These are phyloP conservation scores for Lodderomyces margitis DNA, from an alignment of 1,139 yeast species.

Conservation along the genomic window DNA sequence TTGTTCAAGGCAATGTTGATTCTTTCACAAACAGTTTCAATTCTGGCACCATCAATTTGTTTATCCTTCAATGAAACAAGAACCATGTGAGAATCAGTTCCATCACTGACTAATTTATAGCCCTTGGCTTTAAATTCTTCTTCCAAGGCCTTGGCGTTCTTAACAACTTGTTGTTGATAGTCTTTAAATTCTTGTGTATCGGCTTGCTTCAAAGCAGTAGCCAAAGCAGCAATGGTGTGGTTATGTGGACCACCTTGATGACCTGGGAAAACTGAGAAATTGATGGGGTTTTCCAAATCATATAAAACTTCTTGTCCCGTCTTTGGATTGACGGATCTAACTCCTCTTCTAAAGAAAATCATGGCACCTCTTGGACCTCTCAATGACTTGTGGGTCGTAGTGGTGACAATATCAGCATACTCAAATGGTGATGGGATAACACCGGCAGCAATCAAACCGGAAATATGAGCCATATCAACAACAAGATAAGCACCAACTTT, in stretches of 20 bases:
- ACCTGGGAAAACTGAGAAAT: constrained; percentile 98
- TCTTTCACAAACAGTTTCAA: constrained; percentile 91
- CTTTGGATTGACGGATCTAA: constrained; percentile 83
- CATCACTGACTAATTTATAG: constrained; percentile 83
- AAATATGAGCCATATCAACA: constrained; percentile 98
- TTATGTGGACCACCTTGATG: constrained; percentile 99
- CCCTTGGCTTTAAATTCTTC: constrained; percentile 66
- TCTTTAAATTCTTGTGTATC: constrained; percentile 86
- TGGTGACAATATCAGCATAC: constrained; percentile 95
- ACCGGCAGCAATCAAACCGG: constrained; percentile 95
- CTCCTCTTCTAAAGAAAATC: constrained; percentile 98
- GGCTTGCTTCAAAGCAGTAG: constrained; percentile 95
- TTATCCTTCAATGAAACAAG: constrained; percentile 85
- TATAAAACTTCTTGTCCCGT: constrained; percentile 87
- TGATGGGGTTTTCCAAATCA: constrained; percentile 92
- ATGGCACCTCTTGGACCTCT: constrained; percentile 99
- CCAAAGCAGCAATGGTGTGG: constrained; percentile 96
- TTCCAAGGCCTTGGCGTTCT: constrained; percentile 86
- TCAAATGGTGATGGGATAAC: constrained; percentile 96
- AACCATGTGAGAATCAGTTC: constrained; percentile 97
- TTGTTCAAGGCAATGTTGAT: constrained; percentile 95
- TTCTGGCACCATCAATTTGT: constrained; percentile 96
- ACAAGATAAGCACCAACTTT: constrained; percentile 93
- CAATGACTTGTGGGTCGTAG: constrained; percentile 96
- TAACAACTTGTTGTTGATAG: constrained; percentile 85